Evolutionary conservation across 2,329 filamentous ascomycete genomes (phyloP).

Genomic region (Coccinonectria pachysandricola): DNA sequence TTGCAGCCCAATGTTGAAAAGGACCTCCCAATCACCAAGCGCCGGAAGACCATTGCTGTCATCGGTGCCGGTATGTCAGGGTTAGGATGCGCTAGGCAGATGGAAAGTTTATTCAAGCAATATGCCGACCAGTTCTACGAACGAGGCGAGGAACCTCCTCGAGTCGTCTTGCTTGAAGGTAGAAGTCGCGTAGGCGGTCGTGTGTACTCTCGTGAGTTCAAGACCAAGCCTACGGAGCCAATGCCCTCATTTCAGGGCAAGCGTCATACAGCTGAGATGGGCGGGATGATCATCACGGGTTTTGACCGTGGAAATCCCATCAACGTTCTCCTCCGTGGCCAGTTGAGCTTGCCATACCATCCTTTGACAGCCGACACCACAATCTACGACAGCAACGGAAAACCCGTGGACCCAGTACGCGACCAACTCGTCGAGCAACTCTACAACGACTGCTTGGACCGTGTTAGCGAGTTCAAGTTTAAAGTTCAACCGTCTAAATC

Average conservation of each 20-base stretch:
- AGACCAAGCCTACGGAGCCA: constrained; percentile 44
- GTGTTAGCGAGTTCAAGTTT: constrained; percentile 82
- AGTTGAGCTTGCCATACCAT: constrained; percentile 81
- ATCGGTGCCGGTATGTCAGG: constrained; percentile 94
- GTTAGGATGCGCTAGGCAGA: constrained; percentile 80
- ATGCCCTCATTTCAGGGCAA: constrained; percentile 45
- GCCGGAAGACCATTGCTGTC: constrained; percentile 67
- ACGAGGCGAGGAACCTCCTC: constrained; percentile 57
- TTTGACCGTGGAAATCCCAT: constrained; percentile 93
- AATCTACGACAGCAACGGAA: constrained; percentile 77
- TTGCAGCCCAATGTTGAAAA: constrained; percentile 30
- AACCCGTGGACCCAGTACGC: constrained; percentile 63
- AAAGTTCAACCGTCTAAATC: constrained; percentile 60
- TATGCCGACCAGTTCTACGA: constrained; percentile 59
- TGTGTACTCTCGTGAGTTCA: constrained; percentile 71
- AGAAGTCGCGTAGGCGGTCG: constrained; percentile 80
- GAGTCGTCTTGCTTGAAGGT: constrained; percentile 76
- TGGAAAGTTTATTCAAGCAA: constrained; percentile 77
- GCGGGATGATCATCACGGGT: constrained; percentile 94
- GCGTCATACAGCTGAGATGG: constrained; percentile 84
- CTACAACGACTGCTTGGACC: constrained; percentile 89
- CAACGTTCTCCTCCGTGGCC: constrained; percentile 81
- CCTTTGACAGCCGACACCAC: constrained; percentile 70
- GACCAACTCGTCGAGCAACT: constrained; percentile 82
- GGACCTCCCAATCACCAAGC: constrained; percentile 27